phyloP scores from a whole-genome alignment of 2,329 filamentous ascomycete genomes.

The Bipolaris cookei region DNA sequence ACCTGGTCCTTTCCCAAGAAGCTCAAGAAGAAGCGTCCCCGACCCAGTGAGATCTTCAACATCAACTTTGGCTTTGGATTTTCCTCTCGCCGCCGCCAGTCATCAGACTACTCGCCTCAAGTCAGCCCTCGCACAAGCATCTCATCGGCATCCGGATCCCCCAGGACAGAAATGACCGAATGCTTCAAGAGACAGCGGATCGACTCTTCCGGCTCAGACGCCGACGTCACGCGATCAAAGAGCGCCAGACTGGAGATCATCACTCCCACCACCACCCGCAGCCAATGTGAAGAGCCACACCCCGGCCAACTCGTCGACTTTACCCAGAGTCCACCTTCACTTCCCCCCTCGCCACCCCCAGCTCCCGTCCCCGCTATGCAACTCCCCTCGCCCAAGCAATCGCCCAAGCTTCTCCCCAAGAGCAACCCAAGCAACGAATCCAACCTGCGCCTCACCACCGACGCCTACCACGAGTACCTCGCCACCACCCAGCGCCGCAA shows the following conservation, averaged over 20 bases:
- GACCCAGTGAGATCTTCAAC: conserved; percentile 21
- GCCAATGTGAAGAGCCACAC: conserved; percentile 12
- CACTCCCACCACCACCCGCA: neutral
- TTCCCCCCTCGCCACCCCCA: neutral
- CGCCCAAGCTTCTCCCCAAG: neutral
- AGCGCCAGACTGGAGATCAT: neutral
- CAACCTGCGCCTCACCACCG: conserved; percentile 7
- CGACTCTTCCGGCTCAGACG: conserved; percentile 15
- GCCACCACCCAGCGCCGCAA: conserved; percentile 14
- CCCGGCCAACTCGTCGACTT: conserved; percentile 23
- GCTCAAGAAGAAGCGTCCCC: conserved; percentile 12
- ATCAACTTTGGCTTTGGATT: conserved; percentile 19
- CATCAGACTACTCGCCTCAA: conserved; percentile 17
- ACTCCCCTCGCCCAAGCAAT: neutral
- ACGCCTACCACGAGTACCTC: conserved; percentile 17
- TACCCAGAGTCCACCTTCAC: conserved; percentile 1
- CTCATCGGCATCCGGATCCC: conserved; percentile 6
- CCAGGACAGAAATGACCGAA: conserved; percentile 3
- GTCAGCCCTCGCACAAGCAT: conserved; percentile 23
- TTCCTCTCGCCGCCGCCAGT: conserved; percentile 9
- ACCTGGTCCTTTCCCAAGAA: conserved; percentile 13
- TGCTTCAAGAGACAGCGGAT: conserved; percentile 19
- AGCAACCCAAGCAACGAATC: conserved; percentile 2
- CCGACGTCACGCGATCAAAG: neutral
- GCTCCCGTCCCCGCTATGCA: neutral